Percentiles rank a stretch among this genome's conserved stretches.
phyloP scores from a whole-genome alignment of 139 green algal species.

The Marvania coccoides region DNA sequence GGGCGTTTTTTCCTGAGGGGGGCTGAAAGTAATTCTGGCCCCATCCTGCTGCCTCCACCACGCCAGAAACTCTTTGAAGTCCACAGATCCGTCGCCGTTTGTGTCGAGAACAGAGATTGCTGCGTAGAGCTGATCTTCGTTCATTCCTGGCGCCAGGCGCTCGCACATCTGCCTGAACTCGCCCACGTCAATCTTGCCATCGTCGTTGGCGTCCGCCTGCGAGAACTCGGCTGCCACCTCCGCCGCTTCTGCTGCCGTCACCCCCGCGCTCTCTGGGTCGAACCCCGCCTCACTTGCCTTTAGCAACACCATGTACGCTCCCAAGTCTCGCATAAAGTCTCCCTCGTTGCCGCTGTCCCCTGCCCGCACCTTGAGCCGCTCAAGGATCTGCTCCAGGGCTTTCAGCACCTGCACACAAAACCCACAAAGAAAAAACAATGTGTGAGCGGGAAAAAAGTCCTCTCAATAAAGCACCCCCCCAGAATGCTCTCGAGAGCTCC shows the following conservation, averaged over 20 bases:
- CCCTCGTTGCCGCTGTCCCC: not conserved
- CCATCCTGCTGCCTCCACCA: conserved; percentile 20
- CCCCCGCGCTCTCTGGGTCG: not conserved
- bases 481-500: too few relatives aligned
- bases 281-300: not conserved
- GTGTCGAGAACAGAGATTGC: conserved; percentile 23
- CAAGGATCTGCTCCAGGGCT: conserved; percentile 20
- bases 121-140: conserved; percentile 10
- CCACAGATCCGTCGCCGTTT: conserved; percentile 12
- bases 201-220: conserved; percentile 21
- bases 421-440: too few relatives aligned
- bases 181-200: conserved; percentile 7
- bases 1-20: too few relatives aligned
- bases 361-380: conserved; percentile 9
- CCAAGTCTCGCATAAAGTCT: conserved; percentile 20
- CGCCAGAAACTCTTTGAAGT: conserved; percentile 23
- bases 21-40: too few relatives aligned
- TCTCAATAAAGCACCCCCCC: too few relatives aligned
- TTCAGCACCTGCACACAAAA: conserved; percentile 12
- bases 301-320: conserved; percentile 2
- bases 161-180: conserved; percentile 18
- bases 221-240: conserved; percentile 15
- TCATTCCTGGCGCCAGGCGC: not conserved
- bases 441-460: too few relatives aligned
- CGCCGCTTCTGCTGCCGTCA: not conserved